Evolutionary conservation across 2,329 filamentous ascomycete genomes (phyloP), one percentile per base, ranked within the genome.

Genomic region (Westerdykella aurantiaca): DNA sequence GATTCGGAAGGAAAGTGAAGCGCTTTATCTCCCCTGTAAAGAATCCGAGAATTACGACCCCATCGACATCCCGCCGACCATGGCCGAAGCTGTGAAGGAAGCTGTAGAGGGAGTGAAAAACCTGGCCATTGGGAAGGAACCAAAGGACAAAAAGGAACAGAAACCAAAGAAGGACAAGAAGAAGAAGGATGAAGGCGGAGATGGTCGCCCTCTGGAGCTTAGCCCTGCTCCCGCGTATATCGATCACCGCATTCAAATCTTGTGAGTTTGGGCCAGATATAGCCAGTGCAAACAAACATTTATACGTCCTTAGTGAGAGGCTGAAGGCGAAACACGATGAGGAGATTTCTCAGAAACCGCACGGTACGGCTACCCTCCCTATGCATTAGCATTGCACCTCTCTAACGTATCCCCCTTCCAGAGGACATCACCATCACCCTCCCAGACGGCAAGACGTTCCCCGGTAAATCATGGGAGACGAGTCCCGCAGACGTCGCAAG

Each of bases 401-500:
- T 37, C 60, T 61, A 45, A 63, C 48, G 21, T 18, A 13, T n/a
- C 11, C 12, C 41, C 31, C 31, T 31, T 21, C 31, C 42, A 65
- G 82, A 87, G 60, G 75, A 82, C 51, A 91, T 91, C 67, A 80
- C 76, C 46, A 77, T 91, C 59, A 85, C 83, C 39, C 76, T 93
- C 50, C 80, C 79, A 52, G 83, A 88, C 68, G 86, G 86, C 51
- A 81, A 79, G 56, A 71, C 82, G 57, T 79, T 83, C 62, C 69
- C 80, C 51, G 93, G 86, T 50, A 91, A 84, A 53, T 83, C 89
- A 39, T 97, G 86, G 85, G 88, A 94, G 73, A 96, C 89, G 55
- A 94, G 89, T 13, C 93, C 93, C 5, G 84, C 77, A 37, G 77
- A 83, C 58, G 83, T 95, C 69, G 81, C 81, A 51, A 86, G 80